phyloP scores from a whole-genome alignment of 208 protist genomes.

The Leishmania arabica region DNA sequence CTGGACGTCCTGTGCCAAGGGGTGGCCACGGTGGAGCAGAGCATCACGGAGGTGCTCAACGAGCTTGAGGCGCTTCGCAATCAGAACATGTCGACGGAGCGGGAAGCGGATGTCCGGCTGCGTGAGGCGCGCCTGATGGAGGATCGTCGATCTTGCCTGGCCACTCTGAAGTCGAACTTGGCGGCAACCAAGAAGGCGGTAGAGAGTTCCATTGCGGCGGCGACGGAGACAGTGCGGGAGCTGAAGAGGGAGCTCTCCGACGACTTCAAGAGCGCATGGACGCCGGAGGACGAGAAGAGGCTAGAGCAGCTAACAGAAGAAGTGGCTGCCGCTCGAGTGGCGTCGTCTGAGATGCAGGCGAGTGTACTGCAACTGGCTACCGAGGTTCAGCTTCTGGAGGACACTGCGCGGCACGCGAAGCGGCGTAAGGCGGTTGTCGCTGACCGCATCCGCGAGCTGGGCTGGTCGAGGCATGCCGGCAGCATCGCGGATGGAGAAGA shows the following conservation, averaged over 20 bases:
- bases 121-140: slow-evolving; percentile 46
- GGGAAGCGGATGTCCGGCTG: slow-evolving; percentile 42
- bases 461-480: slow-evolving; percentile 49
- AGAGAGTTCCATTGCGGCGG: slow-evolving; percentile 47
- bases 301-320: slow-evolving; percentile 65
- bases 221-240: slow-evolving; percentile 28
- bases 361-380: slow-evolving; percentile 59
- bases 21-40: slow-evolving; percentile 72
- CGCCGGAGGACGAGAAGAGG: slow-evolving; percentile 57
- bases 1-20: slow-evolving; percentile 66
- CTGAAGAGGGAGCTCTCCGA: slow-evolving; percentile 57
- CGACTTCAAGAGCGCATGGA: slow-evolving; percentile 71
- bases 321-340: slow-evolving; percentile 37
- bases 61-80: slow-evolving; percentile 67
- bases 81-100: slow-evolving; percentile 51
- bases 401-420: slow-evolving; percentile 62
- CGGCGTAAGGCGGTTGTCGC: slow-evolving; percentile 51
- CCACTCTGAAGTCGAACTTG: slow-evolving; percentile 56
- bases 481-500: slow-evolving; percentile 40
- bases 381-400: slow-evolving; percentile 71
- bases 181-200: slow-evolving; percentile 38
- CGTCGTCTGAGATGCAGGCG: slow-evolving; percentile 45
- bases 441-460: slow-evolving; percentile 69
- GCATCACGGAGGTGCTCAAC: slow-evolving; percentile 79
- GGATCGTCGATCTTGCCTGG: slow-evolving; percentile 38